Evolutionary conservation across 2,329 filamentous ascomycete species (phyloP), one percentile per base, ranked within the genome.

Genomic region (Alternaria triticina): DNA sequence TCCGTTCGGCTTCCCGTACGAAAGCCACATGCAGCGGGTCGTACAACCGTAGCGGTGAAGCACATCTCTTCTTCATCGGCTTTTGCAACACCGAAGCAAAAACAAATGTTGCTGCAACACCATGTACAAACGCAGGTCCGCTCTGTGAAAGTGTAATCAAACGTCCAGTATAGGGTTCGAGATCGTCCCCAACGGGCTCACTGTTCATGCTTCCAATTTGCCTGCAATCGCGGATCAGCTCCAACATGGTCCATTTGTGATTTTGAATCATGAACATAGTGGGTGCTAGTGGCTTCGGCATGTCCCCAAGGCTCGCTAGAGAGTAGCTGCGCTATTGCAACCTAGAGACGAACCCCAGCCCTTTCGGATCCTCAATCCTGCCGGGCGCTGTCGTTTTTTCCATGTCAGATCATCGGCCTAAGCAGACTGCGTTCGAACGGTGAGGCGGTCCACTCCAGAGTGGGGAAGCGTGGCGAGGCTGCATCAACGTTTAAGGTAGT

Each of bases 41-140:
- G 71, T 70, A 77, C 74, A 76, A 61, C 65, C 73, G 69, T 71
- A 70, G 76, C 74, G 75, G 76, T 77, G 74, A 73, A 65, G 57
- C 57, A 44, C 51, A 40, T 54, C 22, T 47, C 28, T 54, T 54
- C 44, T 57, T 50, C 49, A 30, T 59, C 56, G 55, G 47, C 60
- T 47, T 45, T 43, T 44, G 23, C 30, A 55, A 54, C 51, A 63
- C 61, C 45, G 15, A 56, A 51, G 36, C n/a, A 49, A 63, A 63
- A 60, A 55, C 20, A 50, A 62, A 55, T 11, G 33, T 46, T 45
- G 22, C 44, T 43, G 30, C 58, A 59, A 15, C 50, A 49, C 23
- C 28, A 45, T 12, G 45, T 51, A 46, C 43, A 43, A 43, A 54
- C 49, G 20, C 27, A 33, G 27, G n/a, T 55, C 50, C 52, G 12